These are phyloP conservation scores for Hibiscus trionum DNA, from an alignment of 345 rosid genomes.

Conservation along the genomic window DNA sequence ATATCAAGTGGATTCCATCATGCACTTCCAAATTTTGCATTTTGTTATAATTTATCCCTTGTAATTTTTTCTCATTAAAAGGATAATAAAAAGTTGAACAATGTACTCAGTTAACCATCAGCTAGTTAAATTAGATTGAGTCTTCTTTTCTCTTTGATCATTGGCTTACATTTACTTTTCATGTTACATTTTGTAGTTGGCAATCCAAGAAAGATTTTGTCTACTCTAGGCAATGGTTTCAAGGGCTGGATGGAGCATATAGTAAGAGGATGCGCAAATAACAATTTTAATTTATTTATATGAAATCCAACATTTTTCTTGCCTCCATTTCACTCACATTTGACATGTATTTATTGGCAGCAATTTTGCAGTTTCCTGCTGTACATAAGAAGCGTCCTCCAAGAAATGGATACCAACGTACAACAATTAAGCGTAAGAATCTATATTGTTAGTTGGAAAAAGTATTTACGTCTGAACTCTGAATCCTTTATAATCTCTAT, in stretches of 20 bases:
- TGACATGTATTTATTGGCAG: conserved; percentile 29
- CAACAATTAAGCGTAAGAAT: conserved; percentile 66
- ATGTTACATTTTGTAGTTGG: conserved; percentile 56
- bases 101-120: background rate
- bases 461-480: background rate
- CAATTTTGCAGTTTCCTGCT: conserved; percentile 88
- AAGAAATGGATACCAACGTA: conserved; percentile 79
- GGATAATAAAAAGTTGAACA: background rate
- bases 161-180: conserved; percentile 13
- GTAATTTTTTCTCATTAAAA: too few species aligned
- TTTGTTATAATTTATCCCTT: background rate
- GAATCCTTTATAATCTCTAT: background rate
- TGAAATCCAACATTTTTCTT: conserved; percentile 10
- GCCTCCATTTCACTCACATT: conserved; percentile 16
- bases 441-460: background rate
- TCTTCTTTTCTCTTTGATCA: background rate
- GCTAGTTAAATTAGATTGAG: background rate
- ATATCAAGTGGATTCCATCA: background rate
- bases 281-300: background rate
- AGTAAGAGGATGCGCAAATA: conserved; percentile 44
- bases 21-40: background rate
- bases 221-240: conserved; percentile 96
- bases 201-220: conserved; percentile 85
- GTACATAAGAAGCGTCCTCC: conserved; percentile 65
- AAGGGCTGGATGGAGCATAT: conserved; percentile 92